These are phyloP conservation scores for Mycena venus DNA, from an alignment of 768 basidiomycete genomes.

Conservation along the genomic window DNA sequence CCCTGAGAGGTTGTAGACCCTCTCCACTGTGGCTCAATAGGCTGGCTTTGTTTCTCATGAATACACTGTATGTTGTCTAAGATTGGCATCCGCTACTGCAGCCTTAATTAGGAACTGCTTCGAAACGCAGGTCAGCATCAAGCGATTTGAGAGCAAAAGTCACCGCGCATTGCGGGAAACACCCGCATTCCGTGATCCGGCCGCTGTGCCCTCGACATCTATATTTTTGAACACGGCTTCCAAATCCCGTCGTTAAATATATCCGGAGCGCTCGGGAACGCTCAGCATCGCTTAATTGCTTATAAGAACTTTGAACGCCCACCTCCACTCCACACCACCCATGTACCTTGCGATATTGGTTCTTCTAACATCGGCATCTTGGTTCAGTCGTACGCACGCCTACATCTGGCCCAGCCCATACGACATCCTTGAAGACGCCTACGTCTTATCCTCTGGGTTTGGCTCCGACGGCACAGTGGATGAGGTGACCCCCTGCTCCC, in stretches of 20 bases:
- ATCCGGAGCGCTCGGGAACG: not conserved
- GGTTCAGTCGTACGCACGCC: not conserved
- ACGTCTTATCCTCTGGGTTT: constrained; percentile 14
- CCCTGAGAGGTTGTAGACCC: no score
- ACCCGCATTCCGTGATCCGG: not conserved
- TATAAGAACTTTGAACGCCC: not conserved
- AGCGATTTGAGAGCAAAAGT: not conserved
- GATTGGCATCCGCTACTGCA: not conserved
- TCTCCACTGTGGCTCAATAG: not conserved
- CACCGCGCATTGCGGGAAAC: not conserved
- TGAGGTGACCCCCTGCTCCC: constrained; percentile 2
- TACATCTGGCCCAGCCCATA: constrained; percentile 25
- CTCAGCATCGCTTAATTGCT: not conserved
- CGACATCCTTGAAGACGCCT: constrained; percentile 22
- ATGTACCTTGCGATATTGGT: not conserved
- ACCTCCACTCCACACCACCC: not conserved
- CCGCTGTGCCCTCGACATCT: not conserved
- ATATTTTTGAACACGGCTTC: not conserved
- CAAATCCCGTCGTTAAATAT: not conserved
- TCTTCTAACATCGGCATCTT: not conserved
- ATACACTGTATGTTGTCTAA: not conserved
- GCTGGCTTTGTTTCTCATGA: not conserved
- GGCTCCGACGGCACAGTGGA: constrained; percentile 12
- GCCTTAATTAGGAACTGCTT: not conserved
- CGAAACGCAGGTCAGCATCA: not conserved